These are phyloP conservation scores for Aaosphaeria arxii DNA, from an alignment of 2,329 filamentous ascomycete genomes.

Conservation along the genomic window DNA sequence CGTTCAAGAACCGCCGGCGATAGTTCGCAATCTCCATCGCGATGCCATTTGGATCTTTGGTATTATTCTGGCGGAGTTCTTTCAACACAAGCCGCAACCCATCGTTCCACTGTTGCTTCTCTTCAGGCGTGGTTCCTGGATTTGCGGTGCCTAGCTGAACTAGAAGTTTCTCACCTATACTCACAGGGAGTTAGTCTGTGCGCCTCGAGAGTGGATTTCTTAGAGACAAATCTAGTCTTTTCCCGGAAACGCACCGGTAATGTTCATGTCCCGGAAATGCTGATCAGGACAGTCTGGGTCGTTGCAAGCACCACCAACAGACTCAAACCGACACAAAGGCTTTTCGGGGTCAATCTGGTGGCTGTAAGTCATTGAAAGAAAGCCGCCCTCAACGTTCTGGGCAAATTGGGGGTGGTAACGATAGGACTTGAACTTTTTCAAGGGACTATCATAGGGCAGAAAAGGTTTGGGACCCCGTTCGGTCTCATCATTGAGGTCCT, in stretches of 20 bases:
- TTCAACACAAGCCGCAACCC: conserved; percentile 37
- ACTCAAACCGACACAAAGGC: conserved; percentile 73
- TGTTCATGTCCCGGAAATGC: conserved; percentile 72
- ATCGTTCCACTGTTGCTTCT: conserved; percentile 50
- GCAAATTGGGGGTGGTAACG: conserved; percentile 81
- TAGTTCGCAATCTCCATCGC: conserved; percentile 38
- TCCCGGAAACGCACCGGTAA: conserved; percentile 66
- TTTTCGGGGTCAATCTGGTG: conserved; percentile 78
- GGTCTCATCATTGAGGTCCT: conserved; percentile 12
- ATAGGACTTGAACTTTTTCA: conserved; percentile 80
- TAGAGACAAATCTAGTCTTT: conserved; percentile 8
- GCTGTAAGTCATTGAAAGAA: conserved; percentile 89
- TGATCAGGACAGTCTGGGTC: conserved; percentile 71
- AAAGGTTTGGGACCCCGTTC: conserved; percentile 30
- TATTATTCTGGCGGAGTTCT: conserved; percentile 33
- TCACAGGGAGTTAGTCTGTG: conserved; percentile 36
- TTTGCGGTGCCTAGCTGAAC: conserved; percentile 67
- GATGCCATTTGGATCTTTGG: conserved; percentile 38
- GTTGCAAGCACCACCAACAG: conserved; percentile 69
- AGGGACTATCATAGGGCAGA: conserved; percentile 76
- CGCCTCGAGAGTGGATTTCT: conserved; percentile 24
- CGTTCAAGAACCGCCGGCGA: conserved; percentile 40
- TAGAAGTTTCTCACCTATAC: conserved; percentile 69
- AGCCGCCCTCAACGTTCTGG: conserved; percentile 68
- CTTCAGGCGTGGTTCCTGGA: conserved; percentile 58